Percentiles rank a stretch among this genome's conserved stretches.
Conservation (phyloP, 164 flowering plant species). For the Taxillus chinensis region DNA sequence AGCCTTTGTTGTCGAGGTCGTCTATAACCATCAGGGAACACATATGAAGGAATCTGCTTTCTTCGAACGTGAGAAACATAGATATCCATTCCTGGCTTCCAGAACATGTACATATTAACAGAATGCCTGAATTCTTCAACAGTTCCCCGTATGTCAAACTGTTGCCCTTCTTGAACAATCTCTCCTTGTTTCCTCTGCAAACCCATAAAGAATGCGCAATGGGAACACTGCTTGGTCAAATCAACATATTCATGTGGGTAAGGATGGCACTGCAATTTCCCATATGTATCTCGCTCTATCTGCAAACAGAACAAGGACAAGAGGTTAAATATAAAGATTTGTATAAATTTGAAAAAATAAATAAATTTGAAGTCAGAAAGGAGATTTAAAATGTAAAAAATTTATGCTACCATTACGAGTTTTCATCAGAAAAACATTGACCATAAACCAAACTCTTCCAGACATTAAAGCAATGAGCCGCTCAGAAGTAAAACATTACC, state of each 20-base stretch:
- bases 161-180: conserved; percentile 77
- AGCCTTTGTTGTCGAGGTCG: conserved; percentile 46
- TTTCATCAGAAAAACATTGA: no score
- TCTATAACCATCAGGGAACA: conserved; percentile 72
- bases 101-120: conserved; percentile 57
- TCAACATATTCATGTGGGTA: conserved; percentile 76
- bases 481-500: conserved; percentile 34
- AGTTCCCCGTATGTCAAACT: conserved; percentile 87
- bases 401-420: no score
- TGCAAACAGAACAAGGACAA: conserved; percentile 18
- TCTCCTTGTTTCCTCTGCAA: conserved; percentile 86
- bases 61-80: conserved; percentile 85
- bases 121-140: conserved; percentile 84
- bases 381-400: no score
- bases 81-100: conserved; percentile 96
- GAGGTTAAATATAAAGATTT: neutral
- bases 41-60: conserved; percentile 72
- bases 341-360: no score
- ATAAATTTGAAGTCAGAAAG: no score
- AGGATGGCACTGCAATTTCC: conserved; percentile 93
- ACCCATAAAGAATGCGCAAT: conserved; percentile 91
- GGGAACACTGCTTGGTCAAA: conserved; percentile 50
- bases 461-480: no score
- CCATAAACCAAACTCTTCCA: no score
- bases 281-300: conserved; percentile 90